phyloP scores from a whole-genome alignment of 176 grass and related monocot genomes.

The Aegilops speltoides region DNA sequence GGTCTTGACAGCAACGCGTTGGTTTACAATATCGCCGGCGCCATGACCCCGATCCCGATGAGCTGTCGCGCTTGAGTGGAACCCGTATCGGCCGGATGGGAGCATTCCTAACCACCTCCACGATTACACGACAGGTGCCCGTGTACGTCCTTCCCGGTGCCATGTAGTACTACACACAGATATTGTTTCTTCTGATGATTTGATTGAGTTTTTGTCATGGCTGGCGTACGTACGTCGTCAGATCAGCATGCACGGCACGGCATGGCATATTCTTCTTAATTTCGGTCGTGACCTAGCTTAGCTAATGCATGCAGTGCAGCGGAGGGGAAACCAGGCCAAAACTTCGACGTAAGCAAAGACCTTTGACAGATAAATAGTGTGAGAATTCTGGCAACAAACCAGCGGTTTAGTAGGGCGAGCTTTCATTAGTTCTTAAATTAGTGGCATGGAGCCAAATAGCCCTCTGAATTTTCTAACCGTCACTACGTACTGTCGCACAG shows the following conservation, averaged over 20 bases:
- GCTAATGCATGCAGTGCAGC: too few species aligned
- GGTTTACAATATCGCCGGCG: conserved; percentile 44
- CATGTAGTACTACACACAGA: not conserved
- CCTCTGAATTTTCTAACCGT: not conserved
- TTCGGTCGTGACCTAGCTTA: too few species aligned
- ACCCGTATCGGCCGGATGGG: conserved; percentile 52
- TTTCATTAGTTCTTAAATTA: not conserved
- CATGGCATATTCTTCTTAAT: not conserved
- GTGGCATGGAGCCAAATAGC: not conserved
- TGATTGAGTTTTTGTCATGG: not conserved
- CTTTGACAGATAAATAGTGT: not conserved
- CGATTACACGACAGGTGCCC: conserved; percentile 32
- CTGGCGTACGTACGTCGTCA: not conserved
- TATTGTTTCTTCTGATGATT: not conserved
- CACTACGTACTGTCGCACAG: not conserved
- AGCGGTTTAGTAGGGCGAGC: not conserved
- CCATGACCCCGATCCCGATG: conserved; percentile 21
- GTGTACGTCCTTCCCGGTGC: too few species aligned
- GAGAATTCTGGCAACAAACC: not conserved
- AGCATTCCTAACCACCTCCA: conserved; percentile 54
- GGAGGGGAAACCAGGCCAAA: not conserved
- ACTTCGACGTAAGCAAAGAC: not conserved
- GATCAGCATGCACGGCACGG: not conserved
- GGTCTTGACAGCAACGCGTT: conserved; percentile 32
- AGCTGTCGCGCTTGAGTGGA: conserved; percentile 53